Base-by-base conservation (phyloP, 176 grass and related monocot genomes). In the Oryza nivara region DNA sequence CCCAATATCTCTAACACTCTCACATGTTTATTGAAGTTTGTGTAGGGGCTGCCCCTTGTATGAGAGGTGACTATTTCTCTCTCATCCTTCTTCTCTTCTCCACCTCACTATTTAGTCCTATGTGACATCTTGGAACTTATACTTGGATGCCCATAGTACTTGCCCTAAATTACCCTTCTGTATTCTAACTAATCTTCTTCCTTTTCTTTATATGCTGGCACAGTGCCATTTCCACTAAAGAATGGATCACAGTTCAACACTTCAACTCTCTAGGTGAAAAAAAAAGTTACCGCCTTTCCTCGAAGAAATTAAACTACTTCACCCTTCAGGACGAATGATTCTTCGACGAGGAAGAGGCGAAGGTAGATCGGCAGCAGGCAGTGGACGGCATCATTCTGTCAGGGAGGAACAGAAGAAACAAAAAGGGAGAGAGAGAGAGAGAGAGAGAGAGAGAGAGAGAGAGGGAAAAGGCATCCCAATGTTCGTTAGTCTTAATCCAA, bases 341-440 rank as follows among this genome's bases (percentile, higher is more conserved):
- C 65, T 69, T 45, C 34, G 4, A 15, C 32, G 12, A 36, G 82
- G n/a, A 84, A 54, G 72, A 84, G 47, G 34, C 9, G 63, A 76
- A 76, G 46, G 82, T 41, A 36, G 52, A 73, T 22, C 48, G 11
- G 15, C 8, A 19, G 19, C 16, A 22, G 58, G 58, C 58, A 61
- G 80, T 34, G 41, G 34, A 54, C 19, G 67, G 70, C 58, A 84
- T 68, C 82, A 67, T 74, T 75, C 61, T 84, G 61, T 67, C 82
- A 83, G 82, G 17, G 46, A 76, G 73, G 51, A 68, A 68, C 44
- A 66, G 63, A 52, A 75, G 58, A 63, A 63, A 63, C 58, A 63
- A 63, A 23, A 63, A 63, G 58, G n/a, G 52, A 8, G 16, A 58
- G n/a, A 63, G 51, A 22, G 6, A 11, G 56, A 22, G 56, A 60